Base-by-base conservation (phyloP, 345 rosid species). In the Adansonia digitata region DNA sequence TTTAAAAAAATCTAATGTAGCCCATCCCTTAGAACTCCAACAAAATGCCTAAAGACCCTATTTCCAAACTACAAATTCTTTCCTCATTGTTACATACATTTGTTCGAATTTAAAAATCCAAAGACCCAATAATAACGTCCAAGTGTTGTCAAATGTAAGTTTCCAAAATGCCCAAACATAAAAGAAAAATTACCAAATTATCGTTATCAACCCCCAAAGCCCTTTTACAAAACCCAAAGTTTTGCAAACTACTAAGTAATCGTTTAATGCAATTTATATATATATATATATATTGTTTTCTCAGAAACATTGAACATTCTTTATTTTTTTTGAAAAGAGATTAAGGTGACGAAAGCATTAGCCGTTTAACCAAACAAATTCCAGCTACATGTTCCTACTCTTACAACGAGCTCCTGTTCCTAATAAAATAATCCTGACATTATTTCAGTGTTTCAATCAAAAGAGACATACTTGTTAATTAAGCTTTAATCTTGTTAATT, bases 311-410 rank as follows among this genome's bases (percentile, higher is more conserved):
- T 55, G 31, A 55, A 60, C 65, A 60, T 72, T 17, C 20, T 62
- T 59, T 43, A 31, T 31, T 31, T n/a, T 7, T 49, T 22, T 29
- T 37, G 62, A 31, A 67, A 69, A 14, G 26, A 39, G 62, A 49
- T 17, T 35, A 69, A 51, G 71, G 60, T 82, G 89, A 82, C 86
- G 80, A 69, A 77, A 80, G 83, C 84, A 75, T 52, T 29, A 64
- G 62, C 80, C 45, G 24, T 69, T 26, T 1, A 75, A 39, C 81
- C 80, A 53, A 78, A 59, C 68, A 74, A 17, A 69, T 48, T 49
- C 20, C n/a, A 77, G 53, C 78, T 70, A 14, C 43, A 52, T 78
- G 65, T 45, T 24, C 46, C 34, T 1, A 31, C 79, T 86, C 72
- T 73, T 34, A 31, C 49, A 20, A 76, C 22, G 82, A 74, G 76